Base-by-base conservation (phyloP, 768 basidiomycete species). In the Rhodotorula diobovata region DNA sequence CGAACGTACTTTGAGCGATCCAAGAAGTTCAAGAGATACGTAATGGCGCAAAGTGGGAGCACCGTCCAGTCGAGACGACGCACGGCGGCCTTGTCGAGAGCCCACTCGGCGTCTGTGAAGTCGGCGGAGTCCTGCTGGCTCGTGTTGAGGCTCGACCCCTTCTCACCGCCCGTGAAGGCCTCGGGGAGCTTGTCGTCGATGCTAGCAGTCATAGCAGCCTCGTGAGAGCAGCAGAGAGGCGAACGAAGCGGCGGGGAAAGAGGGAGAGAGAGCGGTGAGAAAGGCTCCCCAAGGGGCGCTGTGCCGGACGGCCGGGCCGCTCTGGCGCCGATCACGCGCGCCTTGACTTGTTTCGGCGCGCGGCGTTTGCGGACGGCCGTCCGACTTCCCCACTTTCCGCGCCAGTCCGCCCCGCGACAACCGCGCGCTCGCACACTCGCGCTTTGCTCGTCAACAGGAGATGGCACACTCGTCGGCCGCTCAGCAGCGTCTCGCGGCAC, bases 1-100 rank as follows among this genome's bases (percentile, higher is more conserved):
- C n/a, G n/a, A n/a, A 56, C 45, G 7, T 56, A 37, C 23, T 64
- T 64, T 11, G 57, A 45, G 9, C 35, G 5, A 11, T 72, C 70
- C 18, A 73, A 35, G 65, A 69, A 73, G 51, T 58, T 56, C 6
- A 70, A 9, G 0, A 73, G 55, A 45, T 69, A 66, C 11, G 56
- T 32, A 5, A 63, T 25, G 7, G 65, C 66, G 1, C 20, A 9
- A 1, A 70, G 28, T 1, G 66, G 57, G 11, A 74, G 54, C 10
- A 74, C 58, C 16, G 66, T 53, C 30, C 10, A 51, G 70, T 68
- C 70, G 30, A 71, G 35, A 18, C 46, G n/a, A 0, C 72, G 50
- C 0, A 73, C 64, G 1, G 56, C 48, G 1, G 23, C 21, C 61
- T 55, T 61, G 61, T 64, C 68, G 15, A 63, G 39, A 3, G 8